Evolutionary conservation across 768 basidiomycete species (phyloP).

Genomic region (Kwoniella mangroviensis): DNA sequence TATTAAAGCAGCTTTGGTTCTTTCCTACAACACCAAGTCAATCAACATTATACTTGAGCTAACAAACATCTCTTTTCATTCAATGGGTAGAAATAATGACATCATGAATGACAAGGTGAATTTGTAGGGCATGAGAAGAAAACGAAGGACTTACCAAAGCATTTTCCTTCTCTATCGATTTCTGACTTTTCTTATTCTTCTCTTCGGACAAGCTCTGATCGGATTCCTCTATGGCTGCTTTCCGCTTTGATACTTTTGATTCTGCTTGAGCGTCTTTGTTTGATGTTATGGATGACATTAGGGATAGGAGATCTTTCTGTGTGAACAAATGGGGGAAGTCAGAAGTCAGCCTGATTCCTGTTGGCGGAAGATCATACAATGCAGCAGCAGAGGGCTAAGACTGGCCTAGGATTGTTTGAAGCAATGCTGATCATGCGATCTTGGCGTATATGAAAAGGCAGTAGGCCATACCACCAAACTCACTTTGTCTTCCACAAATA

Average conservation of each 20-base stretch:
- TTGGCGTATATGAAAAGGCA: background rate
- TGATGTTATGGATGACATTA: slow-evolving; percentile 21
- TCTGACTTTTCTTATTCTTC: slow-evolving; percentile 10
- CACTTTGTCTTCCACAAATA: slow-evolving; percentile 45
- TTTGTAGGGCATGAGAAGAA: background rate
- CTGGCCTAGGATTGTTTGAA: background rate
- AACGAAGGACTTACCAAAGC: slow-evolving; percentile 10
- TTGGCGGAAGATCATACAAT: background rate
- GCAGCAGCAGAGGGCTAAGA: background rate
- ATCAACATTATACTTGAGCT: background rate
- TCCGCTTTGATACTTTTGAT: slow-evolving; percentile 10
- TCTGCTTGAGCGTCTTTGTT: slow-evolving; percentile 3
- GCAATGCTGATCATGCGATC: background rate
- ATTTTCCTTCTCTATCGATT: slow-evolving; percentile 13
- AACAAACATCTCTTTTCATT: background rate
- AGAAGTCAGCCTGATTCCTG: no score
- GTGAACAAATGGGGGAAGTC: background rate
- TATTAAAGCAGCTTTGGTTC: slow-evolving; percentile 9
- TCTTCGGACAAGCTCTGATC: slow-evolving; percentile 8
- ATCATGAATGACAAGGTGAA: background rate
- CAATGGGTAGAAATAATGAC: background rate
- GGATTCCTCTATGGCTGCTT: slow-evolving; percentile 13
- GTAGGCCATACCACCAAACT: background rate
- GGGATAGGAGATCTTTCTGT: slow-evolving; percentile 19
- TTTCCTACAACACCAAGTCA: background rate